phyloP scores from a whole-genome alignment of 768 basidiomycete genomes.

The Suillus americanus region DNA sequence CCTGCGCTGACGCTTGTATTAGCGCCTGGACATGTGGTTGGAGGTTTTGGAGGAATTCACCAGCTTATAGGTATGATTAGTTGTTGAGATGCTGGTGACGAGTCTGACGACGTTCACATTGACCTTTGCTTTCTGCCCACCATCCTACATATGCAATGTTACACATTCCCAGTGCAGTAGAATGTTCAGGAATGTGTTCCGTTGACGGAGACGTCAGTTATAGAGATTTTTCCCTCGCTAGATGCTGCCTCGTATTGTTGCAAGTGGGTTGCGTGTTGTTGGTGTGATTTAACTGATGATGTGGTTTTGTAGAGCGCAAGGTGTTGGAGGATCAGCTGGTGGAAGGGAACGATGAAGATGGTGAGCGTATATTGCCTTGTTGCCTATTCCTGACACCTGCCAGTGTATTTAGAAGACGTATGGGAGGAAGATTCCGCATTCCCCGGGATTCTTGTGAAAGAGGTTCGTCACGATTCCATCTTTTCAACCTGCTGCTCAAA shows the following conservation, averaged over 20 bases:
- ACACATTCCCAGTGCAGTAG: too few species aligned
- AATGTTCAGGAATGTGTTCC: too few species aligned
- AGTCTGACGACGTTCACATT: too few species aligned
- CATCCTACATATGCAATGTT: too few species aligned
- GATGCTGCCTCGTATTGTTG: constrained; percentile 72
- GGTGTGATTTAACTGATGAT: not conserved
- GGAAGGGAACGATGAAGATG: constrained; percentile 50
- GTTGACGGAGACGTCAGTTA: too few species aligned
- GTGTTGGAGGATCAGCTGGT: constrained; percentile 52
- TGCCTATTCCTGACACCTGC: not conserved
- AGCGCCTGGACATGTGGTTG: too few species aligned
- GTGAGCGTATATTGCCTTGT: constrained; percentile 28
- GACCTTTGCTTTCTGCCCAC: too few species aligned
- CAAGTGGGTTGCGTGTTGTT: constrained; percentile 45
- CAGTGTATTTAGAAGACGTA: constrained; percentile 73
- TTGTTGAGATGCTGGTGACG: too few species aligned
- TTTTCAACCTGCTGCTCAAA: not conserved
- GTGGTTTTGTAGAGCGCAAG: constrained; percentile 47
- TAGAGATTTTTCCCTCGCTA: too few species aligned
- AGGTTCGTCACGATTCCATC: constrained; percentile 44
- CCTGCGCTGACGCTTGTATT: too few species aligned
- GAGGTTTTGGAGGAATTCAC: too few species aligned
- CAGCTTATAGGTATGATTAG: too few species aligned
- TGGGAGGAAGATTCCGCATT: constrained; percentile 91
- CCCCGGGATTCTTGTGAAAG: constrained; percentile 80